Base-by-base conservation (phyloP, 257 asterid species). In the Nicotiana sylvestris region DNA sequence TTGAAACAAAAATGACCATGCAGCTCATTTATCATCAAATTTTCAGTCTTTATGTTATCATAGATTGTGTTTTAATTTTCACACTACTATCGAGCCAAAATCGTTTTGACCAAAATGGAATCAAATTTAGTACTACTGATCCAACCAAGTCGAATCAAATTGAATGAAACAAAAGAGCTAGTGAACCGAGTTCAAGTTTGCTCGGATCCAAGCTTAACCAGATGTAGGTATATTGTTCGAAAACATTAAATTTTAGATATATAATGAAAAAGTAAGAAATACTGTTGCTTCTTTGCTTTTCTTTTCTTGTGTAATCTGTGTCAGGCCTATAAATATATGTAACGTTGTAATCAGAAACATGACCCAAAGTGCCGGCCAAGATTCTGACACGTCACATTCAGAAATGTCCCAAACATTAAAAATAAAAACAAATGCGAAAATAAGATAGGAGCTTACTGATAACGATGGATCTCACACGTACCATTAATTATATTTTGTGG, bases 311-410 rank as follows among this genome's bases (percentile, higher is more conserved):
- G 57, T 53, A 12, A 53, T 53, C 0, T 12, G 57, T 70, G 78
- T 21, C 60, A 72, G 60, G 49, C 12, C 78, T 43, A 21, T 70
- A 43, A 43, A 43, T 43, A 21, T n/a, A 69, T 11, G 78, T 57
- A 43, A 43, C 49, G 37, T 39, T 43, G 58, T 70, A 70, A 0
- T 11, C 35, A 70, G 35, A 21, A 70, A 6, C 33, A 27, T 69
- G 57, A 18, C 57, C 77, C 33, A 11, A 43, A 70, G 58, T 39
- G 58, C 58, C 78, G 78, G 78, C 58, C 58, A 70, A 43, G 33
- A 70, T 43, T 70, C 77, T 43, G 78, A 70, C 58, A 70, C 35
- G 78, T 43, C 58, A 70, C 12, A 11, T 70, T 12, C 78, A 70
- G 6, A 70, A 70, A 70, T 43, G 17, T n/a, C 18, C 43, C 37